A percentile compares a stretch with the other conserved stretches of the same genome.
phyloP scores from a whole-genome alignment of 1,284 basidiomycete genomes.

The Pseudozyma pruni region DNA sequence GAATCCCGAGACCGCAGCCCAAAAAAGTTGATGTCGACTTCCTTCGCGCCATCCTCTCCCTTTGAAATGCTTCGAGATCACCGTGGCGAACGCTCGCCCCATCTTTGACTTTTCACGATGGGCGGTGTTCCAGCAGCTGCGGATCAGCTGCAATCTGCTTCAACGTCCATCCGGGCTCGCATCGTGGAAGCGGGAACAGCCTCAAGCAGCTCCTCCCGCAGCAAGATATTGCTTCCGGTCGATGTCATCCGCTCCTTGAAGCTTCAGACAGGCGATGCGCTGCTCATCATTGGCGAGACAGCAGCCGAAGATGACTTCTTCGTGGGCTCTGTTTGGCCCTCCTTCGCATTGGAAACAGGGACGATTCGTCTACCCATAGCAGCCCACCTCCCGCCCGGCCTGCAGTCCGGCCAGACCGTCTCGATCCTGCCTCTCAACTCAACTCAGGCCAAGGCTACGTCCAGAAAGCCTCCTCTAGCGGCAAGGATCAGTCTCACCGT shows the following conservation, averaged over 20 bases:
- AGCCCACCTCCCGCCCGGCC: constrained; percentile 1
- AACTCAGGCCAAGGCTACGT: constrained; percentile 7
- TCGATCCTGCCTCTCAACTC: constrained; percentile 13
- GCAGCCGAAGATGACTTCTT: background rate
- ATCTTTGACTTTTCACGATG: constrained; percentile 4
- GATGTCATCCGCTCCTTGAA: constrained; percentile 34
- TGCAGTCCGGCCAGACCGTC: constrained; percentile 25
- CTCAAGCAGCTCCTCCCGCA: constrained; percentile 31
- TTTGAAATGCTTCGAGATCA: no score
- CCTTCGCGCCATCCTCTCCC: background rate
- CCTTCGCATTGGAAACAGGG: constrained; percentile 28
- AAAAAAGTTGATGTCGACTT: constrained; percentile 4
- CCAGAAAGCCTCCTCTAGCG: constrained; percentile 21
- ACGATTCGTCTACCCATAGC: constrained; percentile 27
- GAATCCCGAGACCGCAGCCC: background rate
- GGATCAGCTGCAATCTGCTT: background rate
- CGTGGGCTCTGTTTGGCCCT: constrained; percentile 41
- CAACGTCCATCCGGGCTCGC: constrained; percentile 4
- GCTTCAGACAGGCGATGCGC: constrained; percentile 41
- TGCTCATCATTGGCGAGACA: constrained; percentile 2
- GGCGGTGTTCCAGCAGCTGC: constrained; percentile 2
- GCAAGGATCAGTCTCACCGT: constrained; percentile 48
- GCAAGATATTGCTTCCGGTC: constrained; percentile 33
- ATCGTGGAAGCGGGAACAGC: constrained; percentile 24
- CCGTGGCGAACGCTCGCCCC: no score